Percentiles rank a stretch among this genome's conserved stretches.
Conservation (phyloP, 2,329 filamentous ascomycete species). For the Arachnopeziza araneosa region DNA sequence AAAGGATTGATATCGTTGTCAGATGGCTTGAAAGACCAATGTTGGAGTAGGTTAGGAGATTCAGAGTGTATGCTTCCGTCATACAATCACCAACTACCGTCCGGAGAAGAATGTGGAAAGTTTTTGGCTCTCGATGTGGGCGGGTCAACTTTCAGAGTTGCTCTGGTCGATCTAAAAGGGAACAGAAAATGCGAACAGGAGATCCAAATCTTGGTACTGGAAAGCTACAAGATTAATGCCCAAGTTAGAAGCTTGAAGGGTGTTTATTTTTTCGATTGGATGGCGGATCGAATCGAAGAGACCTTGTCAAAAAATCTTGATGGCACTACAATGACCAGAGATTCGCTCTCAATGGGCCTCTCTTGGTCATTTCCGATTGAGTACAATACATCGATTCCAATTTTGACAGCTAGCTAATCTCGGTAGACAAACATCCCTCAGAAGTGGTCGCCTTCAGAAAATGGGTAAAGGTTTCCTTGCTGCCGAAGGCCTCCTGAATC, state of each 20-base stretch:
- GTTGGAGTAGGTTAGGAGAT: slow-evolving; percentile 45
- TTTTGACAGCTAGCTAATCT: slow-evolving; percentile 21
- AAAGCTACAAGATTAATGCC: slow-evolving; percentile 50
- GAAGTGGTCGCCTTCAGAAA: slow-evolving; percentile 50
- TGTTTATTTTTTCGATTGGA: slow-evolving; percentile 61
- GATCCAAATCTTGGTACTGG: slow-evolving; percentile 49
- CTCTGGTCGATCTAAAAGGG: slow-evolving; percentile 54
- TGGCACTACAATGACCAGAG: slow-evolving; percentile 18
- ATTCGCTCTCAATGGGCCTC: slow-evolving; percentile 51
- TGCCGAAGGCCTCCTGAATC: slow-evolving; percentile 49
- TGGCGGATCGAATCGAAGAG: slow-evolving; percentile 54
- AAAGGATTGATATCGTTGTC: slow-evolving; percentile 40
- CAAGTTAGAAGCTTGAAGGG: slow-evolving; percentile 52
- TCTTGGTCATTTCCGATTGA: slow-evolving; percentile 68
- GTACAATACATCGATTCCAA: slow-evolving; percentile 38
- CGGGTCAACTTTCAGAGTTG: slow-evolving; percentile 61
- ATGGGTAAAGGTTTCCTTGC: slow-evolving; percentile 66
- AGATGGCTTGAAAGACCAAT: slow-evolving; percentile 47
- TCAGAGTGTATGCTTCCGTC: slow-evolving; percentile 59
- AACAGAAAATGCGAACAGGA: slow-evolving; percentile 33
- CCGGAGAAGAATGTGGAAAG: slow-evolving; percentile 52
- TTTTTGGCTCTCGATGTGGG: slow-evolving; percentile 64
- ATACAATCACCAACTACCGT: slow-evolving; percentile 58
- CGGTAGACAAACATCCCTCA: slow-evolving; percentile 57
- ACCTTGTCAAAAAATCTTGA: slow-evolving; percentile 44